Evolutionary conservation across 2,329 filamentous ascomycete genomes (phyloP).

Genomic region (Pseudogymnoascus sp.): DNA sequence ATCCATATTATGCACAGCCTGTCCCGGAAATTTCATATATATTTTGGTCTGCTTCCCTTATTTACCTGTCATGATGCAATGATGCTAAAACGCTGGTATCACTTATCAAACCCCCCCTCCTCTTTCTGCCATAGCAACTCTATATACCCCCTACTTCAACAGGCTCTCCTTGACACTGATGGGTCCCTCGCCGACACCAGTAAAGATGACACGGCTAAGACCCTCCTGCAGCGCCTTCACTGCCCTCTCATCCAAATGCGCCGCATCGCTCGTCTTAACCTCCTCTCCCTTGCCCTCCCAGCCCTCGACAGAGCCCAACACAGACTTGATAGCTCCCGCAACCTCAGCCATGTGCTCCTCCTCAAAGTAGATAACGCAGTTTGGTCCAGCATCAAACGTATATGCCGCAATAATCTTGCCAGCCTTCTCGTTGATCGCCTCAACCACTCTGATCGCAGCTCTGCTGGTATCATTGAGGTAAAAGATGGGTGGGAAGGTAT

Average conservation of each 20-base stretch:
- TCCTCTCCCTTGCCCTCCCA: constrained; percentile 59
- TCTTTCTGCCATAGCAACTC: constrained; percentile 12
- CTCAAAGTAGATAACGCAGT: constrained; percentile 93
- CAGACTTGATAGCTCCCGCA: constrained; percentile 68
- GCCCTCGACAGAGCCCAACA: constrained; percentile 58
- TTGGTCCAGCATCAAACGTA: constrained; percentile 95
- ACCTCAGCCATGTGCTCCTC: constrained; percentile 69
- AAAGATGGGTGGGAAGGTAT: constrained; percentile 96
- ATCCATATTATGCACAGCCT: not conserved
- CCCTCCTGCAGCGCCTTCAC: constrained; percentile 65
- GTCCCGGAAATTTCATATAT: not conserved
- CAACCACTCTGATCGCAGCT: constrained; percentile 80
- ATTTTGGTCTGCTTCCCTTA: not conserved
- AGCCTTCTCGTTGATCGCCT: constrained; percentile 76
- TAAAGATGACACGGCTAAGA: constrained; percentile 83
- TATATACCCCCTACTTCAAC: constrained; percentile 57
- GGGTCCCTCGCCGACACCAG: constrained; percentile 84
- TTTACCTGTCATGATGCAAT: not conserved
- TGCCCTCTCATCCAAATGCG: constrained; percentile 60
- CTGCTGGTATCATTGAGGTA: constrained; percentile 94
- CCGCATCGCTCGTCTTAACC: constrained; percentile 42
- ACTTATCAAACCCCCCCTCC: not conserved
- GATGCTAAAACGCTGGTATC: constrained; percentile 12
- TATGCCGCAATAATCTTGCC: constrained; percentile 83
- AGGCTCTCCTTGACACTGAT: constrained; percentile 71